Evolutionary conservation across 2,329 filamentous ascomycete species (phyloP), one percentile per base, ranked within the genome.

Genomic region (Phyllosticta capitalensis): DNA sequence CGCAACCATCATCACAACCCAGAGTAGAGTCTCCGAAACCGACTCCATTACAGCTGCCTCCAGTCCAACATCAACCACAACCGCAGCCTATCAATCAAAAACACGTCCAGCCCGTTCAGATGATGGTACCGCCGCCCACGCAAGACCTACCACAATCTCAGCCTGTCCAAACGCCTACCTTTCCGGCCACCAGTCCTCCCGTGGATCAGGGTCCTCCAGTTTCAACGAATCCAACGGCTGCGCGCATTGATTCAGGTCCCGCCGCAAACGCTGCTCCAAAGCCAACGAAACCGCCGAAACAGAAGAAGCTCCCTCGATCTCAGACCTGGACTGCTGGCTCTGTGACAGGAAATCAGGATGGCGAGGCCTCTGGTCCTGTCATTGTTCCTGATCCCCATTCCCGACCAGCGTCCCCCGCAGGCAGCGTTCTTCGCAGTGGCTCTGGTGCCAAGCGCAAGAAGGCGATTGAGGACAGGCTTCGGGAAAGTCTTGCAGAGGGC

Each of bases 401-500:
- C 6, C 28, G 58, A 14, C 45, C 58, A 14, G 58, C 48, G 22
- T 60, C 58, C 2, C 58, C 58, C 5, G 52, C 22, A 26, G 65
- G 66, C 60, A 2, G 3, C 14, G 5, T 45, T n/a, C 14, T 17
- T 45, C 72, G 78, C 59, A 79, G 75, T 68, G 80, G 72, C 65
- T 78, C 72, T 71, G 82, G 73, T 74, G 82, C 71, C 78, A 86
- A 79, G 82, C 88, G 80, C 80, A 87, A 76, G 72, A 88, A 89
- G 63, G 75, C 80, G 59, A 83, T 86, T 54, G 77, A 81, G 63
- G 77, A 81, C 22, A 78, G 78, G 55, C 70, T 86, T 21, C 76
- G 82, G 50, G 71, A 75, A 59, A 79, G 81, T 21, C 85, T 97
- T 58, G 80, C 81, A n/a, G 84, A 84, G 58, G 94, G 94, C 5